A percentile compares a stretch with the other conserved stretches of the same genome.
phyloP scores from a whole-genome alignment of 2,329 filamentous ascomycete species.

The Neurospora sp. region DNA sequence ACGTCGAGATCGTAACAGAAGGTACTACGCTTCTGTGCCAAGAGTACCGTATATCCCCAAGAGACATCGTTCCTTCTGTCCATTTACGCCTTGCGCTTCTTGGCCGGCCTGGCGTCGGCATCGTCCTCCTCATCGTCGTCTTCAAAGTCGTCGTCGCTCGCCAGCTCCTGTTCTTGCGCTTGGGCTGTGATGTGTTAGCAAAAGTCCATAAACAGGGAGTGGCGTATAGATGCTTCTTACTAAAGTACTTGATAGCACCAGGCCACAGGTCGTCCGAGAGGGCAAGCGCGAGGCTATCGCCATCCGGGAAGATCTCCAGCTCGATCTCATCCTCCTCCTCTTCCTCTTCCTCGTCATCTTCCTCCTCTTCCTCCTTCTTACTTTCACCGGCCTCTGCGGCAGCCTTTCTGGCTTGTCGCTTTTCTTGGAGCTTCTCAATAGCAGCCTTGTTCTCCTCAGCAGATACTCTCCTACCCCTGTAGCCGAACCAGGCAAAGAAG shows the following conservation, averaged over 20 bases:
- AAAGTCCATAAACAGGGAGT: background rate
- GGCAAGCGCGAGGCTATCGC: conserved; percentile 70
- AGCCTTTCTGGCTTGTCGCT: conserved; percentile 36
- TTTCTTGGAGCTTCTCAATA: conserved; percentile 48
- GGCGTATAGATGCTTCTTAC: conserved; percentile 40
- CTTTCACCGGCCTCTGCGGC: conserved; percentile 41
- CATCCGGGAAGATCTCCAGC: conserved; percentile 79
- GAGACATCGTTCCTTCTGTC: conserved; percentile 9
- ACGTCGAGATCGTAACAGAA: background rate
- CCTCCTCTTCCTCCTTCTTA: conserved; percentile 30
- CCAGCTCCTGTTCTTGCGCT: conserved; percentile 58
- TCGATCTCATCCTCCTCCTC: conserved; percentile 53
- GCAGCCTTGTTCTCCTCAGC: conserved; percentile 62
- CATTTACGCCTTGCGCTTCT: conserved; percentile 30
- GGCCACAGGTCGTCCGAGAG: conserved; percentile 86
- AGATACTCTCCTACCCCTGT: conserved; percentile 57
- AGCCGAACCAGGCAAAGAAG: conserved; percentile 90
- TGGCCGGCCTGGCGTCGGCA: conserved; percentile 24
- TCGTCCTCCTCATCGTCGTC: conserved; percentile 30
- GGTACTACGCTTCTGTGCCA: background rate
- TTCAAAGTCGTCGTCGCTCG: conserved; percentile 63
- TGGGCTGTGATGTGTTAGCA: conserved; percentile 43
- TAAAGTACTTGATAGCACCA: conserved; percentile 81
- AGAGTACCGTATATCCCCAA: conserved; percentile 2
- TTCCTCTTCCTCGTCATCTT: conserved; percentile 51